A percentile compares a stretch with the other conserved stretches of the same genome.
These are phyloP conservation scores for Mikania micrantha DNA, from an alignment of 129 eudicot genomes.

Conservation along the genomic window DNA sequence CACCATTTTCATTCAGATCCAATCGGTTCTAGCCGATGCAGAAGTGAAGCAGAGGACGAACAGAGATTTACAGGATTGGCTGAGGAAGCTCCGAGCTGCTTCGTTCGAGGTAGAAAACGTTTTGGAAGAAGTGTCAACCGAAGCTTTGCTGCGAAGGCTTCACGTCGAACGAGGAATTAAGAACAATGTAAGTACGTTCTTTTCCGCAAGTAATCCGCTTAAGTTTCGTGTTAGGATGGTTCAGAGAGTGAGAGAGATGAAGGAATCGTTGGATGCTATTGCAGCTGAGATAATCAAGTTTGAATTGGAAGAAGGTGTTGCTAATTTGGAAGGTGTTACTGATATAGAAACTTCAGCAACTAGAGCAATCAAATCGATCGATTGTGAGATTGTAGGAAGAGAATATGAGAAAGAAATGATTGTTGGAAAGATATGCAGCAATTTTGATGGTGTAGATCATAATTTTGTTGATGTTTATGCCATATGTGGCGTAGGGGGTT, in stretches of 20 bases:
- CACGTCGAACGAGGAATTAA: slow-evolving; percentile 29
- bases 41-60: slow-evolving; percentile 26
- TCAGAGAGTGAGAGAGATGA: slow-evolving; percentile 26
- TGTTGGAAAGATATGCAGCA: slow-evolving; percentile 6
- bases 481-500: slow-evolving; percentile 24
- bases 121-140: slow-evolving; percentile 31
- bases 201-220: slow-evolving; percentile 31
- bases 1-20: slow-evolving; percentile 26
- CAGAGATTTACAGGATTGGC: slow-evolving; percentile 23
- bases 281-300: slow-evolving; percentile 20
- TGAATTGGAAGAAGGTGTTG: slow-evolving; percentile 16
- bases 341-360: background rate
- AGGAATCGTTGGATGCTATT: slow-evolving; percentile 16
- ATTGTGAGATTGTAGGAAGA: slow-evolving; percentile 24
- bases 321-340: background rate
- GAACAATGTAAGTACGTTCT: slow-evolving; percentile 24
- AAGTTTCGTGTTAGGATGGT: slow-evolving; percentile 28
- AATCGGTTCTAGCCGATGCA: slow-evolving; percentile 22
- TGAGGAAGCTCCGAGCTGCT: slow-evolving; percentile 26
- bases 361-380: background rate
- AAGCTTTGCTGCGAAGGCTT: slow-evolving; percentile 26
- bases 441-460: slow-evolving; percentile 6
- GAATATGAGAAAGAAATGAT: slow-evolving; percentile 15
- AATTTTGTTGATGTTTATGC: slow-evolving; percentile 6
- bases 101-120: slow-evolving; percentile 32